Evolutionary conservation across 345 rosid genomes (phyloP).

Genomic region (Lagerstroemia speciosa): DNA sequence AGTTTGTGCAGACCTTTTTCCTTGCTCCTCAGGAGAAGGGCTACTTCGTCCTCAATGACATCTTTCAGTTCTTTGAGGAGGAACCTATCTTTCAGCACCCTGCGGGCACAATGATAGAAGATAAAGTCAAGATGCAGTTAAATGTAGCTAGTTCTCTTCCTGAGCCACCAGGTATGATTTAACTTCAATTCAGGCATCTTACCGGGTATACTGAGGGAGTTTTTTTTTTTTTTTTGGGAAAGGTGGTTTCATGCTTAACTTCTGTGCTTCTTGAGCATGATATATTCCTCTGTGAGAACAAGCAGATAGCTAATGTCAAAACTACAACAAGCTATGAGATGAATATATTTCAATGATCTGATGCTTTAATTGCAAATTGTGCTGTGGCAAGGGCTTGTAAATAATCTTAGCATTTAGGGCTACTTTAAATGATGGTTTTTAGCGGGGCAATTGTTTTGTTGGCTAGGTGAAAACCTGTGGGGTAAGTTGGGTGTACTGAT

Average conservation of each 20-base stretch:
- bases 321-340: not conserved
- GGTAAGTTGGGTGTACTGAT: not conserved
- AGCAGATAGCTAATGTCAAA: not conserved
- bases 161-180: slow-evolving; percentile 55
- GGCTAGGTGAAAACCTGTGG: not conserved
- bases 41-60: slow-evolving; percentile 79
- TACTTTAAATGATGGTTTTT: not conserved
- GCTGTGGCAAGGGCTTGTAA: not conserved
- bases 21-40: slow-evolving; percentile 98
- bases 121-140: slow-evolving; percentile 33
- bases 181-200: not conserved
- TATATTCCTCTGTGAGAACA: not conserved
- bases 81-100: slow-evolving; percentile 41
- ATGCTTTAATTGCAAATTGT: not conserved
- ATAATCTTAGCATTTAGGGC: not conserved
- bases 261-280: not conserved
- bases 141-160: slow-evolving; percentile 39
- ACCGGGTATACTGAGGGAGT: too few species aligned
- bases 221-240: too few species aligned
- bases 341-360: not conserved
- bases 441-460: not conserved
- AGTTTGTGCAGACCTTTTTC: slow-evolving; percentile 76
- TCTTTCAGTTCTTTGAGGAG: slow-evolving; percentile 68
- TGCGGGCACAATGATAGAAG: slow-evolving; percentile 38
- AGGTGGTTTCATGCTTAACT: too few species aligned